Evolutionary conservation across 225 moss, liverwort and hornwort species (phyloP), one percentile per base, ranked within the genome.

Genomic region (Sphagnum contortum): DNA sequence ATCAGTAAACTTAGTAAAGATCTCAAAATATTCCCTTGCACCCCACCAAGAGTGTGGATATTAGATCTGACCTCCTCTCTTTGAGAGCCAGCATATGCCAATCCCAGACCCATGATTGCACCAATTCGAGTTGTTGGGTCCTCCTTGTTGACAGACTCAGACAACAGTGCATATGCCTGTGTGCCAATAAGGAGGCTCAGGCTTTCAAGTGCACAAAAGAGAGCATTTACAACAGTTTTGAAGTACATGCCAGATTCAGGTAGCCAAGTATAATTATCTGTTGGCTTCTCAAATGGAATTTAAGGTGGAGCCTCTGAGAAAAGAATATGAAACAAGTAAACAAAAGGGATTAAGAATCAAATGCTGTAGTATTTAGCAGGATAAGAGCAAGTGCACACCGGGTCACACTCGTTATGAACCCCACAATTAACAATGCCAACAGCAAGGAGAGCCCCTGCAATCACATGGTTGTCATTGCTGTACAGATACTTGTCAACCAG

Each of bases 81-180:
- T 47, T 91, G 90, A 64, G 93, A 89, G n/a, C 98, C 93, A 68
- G 98, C 98, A 74, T 98, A 98, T 47, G 98, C 98, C 64, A 98
- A 84, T 62, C 93, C 93, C 73, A 98, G 98, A 70, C 93, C 93
- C 91, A 98, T 86, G 58, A 98, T 98, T 47, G 98, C 93, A 61
- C 98, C 98, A 64, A 98, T 98, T 45, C 93, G 87, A 71, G 84
- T 82, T 51, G 85, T 86, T 11, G 90, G 70, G 63, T 93, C 93
- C 62, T 93, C 93, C 80, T 98, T 98, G 66, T 71, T 89, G 12
- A 87, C 83, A 59, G 77, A 91, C 55, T 98, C 98, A 52, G 63
- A 89, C 48, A 93, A 79, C 62, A 98, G 91, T 60, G 98, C 98
- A 81, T 86, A 88, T 55, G 93, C 98, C 96, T 96, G 81, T 59